A percentile compares a stretch with the other conserved stretches of the same genome.
Evolutionary conservation across 2,329 filamentous ascomycete species (phyloP).

Genomic region (Anthostomella pinea): DNA sequence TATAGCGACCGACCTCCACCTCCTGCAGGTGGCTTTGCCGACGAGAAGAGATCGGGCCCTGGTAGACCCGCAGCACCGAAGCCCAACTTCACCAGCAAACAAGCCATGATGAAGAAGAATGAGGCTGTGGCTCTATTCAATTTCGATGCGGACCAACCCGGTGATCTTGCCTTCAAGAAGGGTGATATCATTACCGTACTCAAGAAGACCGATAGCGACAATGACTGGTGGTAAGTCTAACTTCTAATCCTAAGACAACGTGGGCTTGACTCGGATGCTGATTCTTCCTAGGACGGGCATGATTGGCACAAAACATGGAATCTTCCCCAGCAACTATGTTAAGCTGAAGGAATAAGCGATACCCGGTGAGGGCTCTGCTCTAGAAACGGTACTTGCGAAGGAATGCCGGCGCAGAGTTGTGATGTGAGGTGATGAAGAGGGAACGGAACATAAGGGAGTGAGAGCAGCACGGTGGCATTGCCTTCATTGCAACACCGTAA

Average conservation of each 20-base stretch:
- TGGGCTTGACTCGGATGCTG: slow-evolving; percentile 1
- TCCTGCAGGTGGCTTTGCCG: slow-evolving; percentile 47
- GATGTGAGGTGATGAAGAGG: not conserved
- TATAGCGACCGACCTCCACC: slow-evolving; percentile 24
- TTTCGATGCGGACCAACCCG: slow-evolving; percentile 90
- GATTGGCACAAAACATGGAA: slow-evolving; percentile 79
- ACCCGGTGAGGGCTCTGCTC: too few relatives aligned
- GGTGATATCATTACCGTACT: slow-evolving; percentile 92
- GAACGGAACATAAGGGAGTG: too few relatives aligned
- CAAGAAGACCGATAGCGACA: slow-evolving; percentile 90
- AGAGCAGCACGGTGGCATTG: too few relatives aligned
- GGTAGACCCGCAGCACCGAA: slow-evolving; percentile 84
- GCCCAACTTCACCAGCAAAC: slow-evolving; percentile 69
- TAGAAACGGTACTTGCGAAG: too few relatives aligned
- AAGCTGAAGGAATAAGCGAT: slow-evolving; percentile 53
- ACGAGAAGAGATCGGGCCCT: slow-evolving; percentile 55
- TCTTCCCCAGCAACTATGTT: slow-evolving; percentile 84
- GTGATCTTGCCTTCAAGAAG: slow-evolving; percentile 94
- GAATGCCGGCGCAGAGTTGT: not conserved
- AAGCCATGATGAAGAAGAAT: slow-evolving; percentile 59
- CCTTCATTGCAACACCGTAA: too few relatives aligned
- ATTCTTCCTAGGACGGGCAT: slow-evolving; percentile 68
- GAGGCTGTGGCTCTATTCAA: slow-evolving; percentile 90
- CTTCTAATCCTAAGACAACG: not conserved
- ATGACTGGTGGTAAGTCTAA: slow-evolving; percentile 81